Base-by-base conservation (phyloP, 2,329 filamentous ascomycete species). In the Blastomyces parvus region DNA sequence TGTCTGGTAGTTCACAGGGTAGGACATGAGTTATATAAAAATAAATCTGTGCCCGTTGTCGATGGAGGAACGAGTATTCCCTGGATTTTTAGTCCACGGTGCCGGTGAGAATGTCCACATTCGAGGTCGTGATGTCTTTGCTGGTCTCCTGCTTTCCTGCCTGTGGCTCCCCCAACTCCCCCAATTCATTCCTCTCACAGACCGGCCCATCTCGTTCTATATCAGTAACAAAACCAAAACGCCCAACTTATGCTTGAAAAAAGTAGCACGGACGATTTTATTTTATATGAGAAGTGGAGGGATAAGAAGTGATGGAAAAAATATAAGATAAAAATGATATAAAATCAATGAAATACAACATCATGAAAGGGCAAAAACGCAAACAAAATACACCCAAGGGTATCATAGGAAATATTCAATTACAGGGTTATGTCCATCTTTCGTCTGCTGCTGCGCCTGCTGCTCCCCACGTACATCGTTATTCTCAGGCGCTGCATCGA, bases 401-500 rank as follows among this genome's bases (percentile, higher is more conserved):
- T 64, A 67, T 79, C 75, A 90, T 75, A 90, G 80, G 76, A 90
- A 90, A 76, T 88, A 88, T 72, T 88, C 86, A 69, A 86, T 83
- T 67, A 86, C 82, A 64, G 85, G 84, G 70, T 83, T 83, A 77
- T 91, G 91, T 64, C 94, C 90, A 70, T 84, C 83, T 65, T 86
- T 84, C 63, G 78, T 79, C 69, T 85, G 82, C 65, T 79, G 77
- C 72, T 86, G 83, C 65, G 87, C 84, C 75, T 94, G 90, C 71
- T 89, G 83, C 73, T 97, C 91, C 72, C 79, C 78, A 61, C 96
- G 89, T 69, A 88, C 79, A 74, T 97, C 93, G 71, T 99, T 96
- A 60, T 68, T 78, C 76, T 99, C 94, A 2, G 94, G 94, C 36
- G 94, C 93, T 3, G 94, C 94, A 63, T 95, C 91, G 75, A 99